These are phyloP conservation scores for Gossypium sturtianum DNA, from an alignment of 345 rosid genomes.

Conservation along the genomic window DNA sequence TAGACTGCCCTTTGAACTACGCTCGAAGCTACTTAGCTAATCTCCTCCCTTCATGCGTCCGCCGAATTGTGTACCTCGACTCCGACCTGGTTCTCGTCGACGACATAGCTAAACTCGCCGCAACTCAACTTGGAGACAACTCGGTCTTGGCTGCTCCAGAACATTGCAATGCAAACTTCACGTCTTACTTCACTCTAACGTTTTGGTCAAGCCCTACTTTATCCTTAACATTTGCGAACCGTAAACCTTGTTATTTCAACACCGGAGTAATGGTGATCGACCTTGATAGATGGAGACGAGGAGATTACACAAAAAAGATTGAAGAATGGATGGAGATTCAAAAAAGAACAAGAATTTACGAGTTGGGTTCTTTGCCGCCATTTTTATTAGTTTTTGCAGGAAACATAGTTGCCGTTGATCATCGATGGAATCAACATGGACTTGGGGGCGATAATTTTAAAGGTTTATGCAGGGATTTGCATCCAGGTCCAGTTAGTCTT, in stretches of 20 bases:
- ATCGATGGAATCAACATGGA: constrained; percentile 82
- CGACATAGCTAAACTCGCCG: constrained; percentile 71
- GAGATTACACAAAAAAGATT: constrained; percentile 57
- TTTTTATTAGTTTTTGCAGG: constrained; percentile 73
- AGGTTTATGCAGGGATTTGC: constrained; percentile 51
- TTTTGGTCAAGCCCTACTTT: constrained; percentile 73
- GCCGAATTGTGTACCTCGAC: constrained; percentile 78
- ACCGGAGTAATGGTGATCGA: constrained; percentile 94
- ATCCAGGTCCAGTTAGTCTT: constrained; percentile 56
- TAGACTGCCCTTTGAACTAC: constrained; percentile 83
- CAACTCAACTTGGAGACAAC: constrained; percentile 46
- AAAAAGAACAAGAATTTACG: constrained; percentile 61
- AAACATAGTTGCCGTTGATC: constrained; percentile 59
- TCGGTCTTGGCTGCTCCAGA: constrained; percentile 87
- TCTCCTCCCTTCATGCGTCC: constrained; percentile 67
- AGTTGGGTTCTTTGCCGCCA: constrained; percentile 76
- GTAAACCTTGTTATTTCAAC: constrained; percentile 66
- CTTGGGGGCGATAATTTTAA: constrained; percentile 51
- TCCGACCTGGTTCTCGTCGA: constrained; percentile 86
- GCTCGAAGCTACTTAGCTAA: constrained; percentile 78
- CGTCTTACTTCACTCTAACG: constrained; percentile 61
- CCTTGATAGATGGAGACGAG: constrained; percentile 69
- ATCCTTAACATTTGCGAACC: constrained; percentile 56
- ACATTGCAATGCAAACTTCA: constrained; percentile 88
- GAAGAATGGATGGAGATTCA: constrained; percentile 93